Evolutionary conservation across 1,284 basidiomycete species (phyloP), one percentile per base, ranked within the genome.

Genomic region (Cryptococcus sp.): DNA sequence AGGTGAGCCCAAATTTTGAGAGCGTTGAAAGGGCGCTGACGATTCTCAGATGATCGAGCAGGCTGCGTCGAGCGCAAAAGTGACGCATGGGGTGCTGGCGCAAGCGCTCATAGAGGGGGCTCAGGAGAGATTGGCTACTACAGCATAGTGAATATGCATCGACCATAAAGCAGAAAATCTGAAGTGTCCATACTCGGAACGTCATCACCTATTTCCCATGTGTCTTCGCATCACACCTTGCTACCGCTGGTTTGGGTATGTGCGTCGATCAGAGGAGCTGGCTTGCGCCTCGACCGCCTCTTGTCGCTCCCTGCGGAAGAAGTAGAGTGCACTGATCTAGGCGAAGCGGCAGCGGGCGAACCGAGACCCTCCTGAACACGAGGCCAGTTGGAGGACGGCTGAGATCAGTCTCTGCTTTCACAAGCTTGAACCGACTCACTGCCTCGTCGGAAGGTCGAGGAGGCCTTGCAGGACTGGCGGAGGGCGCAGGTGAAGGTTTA

Each of bases 1-100:
- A 57, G 19, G 69, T 72, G 57, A 57, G 66, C 62, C 11, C 31
- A 32, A n/a, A n/a, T n/a, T n/a, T n/a, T n/a, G n/a, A n/a, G n/a
- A n/a, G 28, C 14, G 28, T 14, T 36, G 34, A n/a, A 16, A 26
- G 26, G 10, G 23, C 6, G 10, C n/a, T 35, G 14, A 11, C 24
- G 12, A 39, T 2, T 32, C 7, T 9, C 39, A 69, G 67, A 66
- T 69, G 62, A 59, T 67, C 22, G 62, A 67, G n/a, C 43, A 51
- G 11, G 61, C 57, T 10, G 50, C 62, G 26, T 36, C 23, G 0
- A 56, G 56, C 11, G 59, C 63, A 1, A 58, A 52, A 40, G 43
- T 51, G 4, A 63, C 64, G n/a, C 66, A 69, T 48, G 53, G 54
- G 11, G 47, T 59, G 2, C 47, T 64, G 7, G 65, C 60, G 1